A percentile compares a stretch with the other conserved stretches of the same genome.
These are phyloP conservation scores for Botrytis aclada DNA, from an alignment of 2,329 filamentous ascomycete genomes.

Conservation along the genomic window DNA sequence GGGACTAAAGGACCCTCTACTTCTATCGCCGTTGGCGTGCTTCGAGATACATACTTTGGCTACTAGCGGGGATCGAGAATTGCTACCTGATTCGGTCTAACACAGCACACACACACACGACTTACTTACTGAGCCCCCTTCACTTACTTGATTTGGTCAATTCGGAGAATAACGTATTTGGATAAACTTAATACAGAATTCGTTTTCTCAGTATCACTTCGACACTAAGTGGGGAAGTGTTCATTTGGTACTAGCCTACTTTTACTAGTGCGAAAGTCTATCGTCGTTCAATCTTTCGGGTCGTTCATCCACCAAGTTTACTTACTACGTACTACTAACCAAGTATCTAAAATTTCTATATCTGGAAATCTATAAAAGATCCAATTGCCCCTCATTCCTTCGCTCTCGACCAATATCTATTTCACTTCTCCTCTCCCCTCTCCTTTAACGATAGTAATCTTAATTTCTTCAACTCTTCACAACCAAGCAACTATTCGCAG, in stretches of 20 bases:
- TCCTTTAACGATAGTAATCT: background rate
- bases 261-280: background rate
- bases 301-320: background rate
- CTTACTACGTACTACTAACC: background rate
- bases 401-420: background rate
- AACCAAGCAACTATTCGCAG: background rate
- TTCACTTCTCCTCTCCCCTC: background rate
- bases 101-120: background rate
- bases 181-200: background rate
- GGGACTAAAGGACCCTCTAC: background rate
- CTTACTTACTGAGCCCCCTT: background rate
- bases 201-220: background rate
- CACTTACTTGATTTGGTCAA: background rate
- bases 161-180: background rate
- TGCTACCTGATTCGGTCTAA: background rate
- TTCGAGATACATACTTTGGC: background rate
- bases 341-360: background rate
- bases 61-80: background rate
- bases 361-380: background rate
- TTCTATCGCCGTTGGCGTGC: background rate
- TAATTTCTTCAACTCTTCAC: constrained; percentile 7
- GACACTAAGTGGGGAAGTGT: background rate
- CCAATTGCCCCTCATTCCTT: background rate
- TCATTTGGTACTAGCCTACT: background rate
- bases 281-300: background rate